These are phyloP conservation scores for Cryptosporidium sp. DNA, from an alignment of 169 alveolate genomes.

Conservation along the genomic window DNA sequence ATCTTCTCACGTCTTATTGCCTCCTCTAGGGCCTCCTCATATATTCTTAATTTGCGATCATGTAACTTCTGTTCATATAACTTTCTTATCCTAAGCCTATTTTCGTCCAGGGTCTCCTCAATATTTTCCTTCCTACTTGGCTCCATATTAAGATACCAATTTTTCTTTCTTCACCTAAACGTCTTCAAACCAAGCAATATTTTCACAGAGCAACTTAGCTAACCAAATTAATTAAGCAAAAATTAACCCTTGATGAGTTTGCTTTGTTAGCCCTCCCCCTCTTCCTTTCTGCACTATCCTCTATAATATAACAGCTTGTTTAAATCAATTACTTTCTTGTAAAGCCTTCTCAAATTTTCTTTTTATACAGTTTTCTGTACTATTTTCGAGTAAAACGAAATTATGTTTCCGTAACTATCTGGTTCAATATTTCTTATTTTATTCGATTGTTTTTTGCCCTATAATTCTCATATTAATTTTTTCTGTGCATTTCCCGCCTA, in stretches of 20 bases:
- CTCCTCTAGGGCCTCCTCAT: slow-evolving; percentile 70
- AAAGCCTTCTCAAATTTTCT: background rate
- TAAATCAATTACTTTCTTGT: background rate
- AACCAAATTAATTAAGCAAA: background rate
- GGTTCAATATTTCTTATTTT: background rate
- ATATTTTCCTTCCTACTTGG: slow-evolving; percentile 30
- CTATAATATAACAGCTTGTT: background rate
- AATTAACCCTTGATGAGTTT: background rate
- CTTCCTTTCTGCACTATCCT: background rate
- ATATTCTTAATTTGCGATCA: slow-evolving; percentile 61
- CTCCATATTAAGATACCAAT: background rate
- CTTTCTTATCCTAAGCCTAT: slow-evolving; percentile 56
- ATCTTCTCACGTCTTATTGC: slow-evolving; percentile 65
- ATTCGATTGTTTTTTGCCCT: background rate
- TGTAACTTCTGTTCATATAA: slow-evolving; percentile 52
- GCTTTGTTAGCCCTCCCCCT: background rate
- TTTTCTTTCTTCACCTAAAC: background rate
- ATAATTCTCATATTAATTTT: background rate
- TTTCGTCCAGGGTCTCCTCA: slow-evolving; percentile 14
- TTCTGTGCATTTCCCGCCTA: slow-evolving; percentile 8
- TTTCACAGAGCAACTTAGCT: background rate
- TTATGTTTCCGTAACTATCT: background rate
- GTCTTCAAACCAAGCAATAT: background rate
- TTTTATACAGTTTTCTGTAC: background rate
- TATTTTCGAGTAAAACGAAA: slow-evolving; percentile 4